Conservation (phyloP, 2,329 filamentous ascomycete genomes). For the Botrytis pseudocinerea region DNA sequence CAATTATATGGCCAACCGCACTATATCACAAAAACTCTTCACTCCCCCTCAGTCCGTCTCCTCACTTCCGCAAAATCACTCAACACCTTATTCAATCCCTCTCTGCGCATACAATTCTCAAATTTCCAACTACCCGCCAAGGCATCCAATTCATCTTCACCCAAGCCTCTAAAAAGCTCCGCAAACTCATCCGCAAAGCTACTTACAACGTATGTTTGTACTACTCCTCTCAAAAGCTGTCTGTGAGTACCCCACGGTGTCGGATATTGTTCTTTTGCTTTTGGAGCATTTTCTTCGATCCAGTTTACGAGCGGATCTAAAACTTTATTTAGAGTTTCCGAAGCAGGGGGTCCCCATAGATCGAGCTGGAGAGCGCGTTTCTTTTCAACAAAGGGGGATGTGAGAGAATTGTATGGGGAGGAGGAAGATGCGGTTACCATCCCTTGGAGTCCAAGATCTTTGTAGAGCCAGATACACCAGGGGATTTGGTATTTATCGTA, state of each 20-base stretch:
- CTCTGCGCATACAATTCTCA: conserved; percentile 51
- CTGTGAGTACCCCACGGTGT: conserved; percentile 51
- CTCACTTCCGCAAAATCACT: conserved; percentile 29
- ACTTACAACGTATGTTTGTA: conserved; percentile 52
- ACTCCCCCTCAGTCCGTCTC: background rate
- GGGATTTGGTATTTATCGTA: conserved; percentile 53
- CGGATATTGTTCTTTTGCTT: conserved; percentile 32
- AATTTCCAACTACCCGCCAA: conserved; percentile 52
- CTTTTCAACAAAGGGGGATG: conserved; percentile 55
- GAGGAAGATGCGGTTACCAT: conserved; percentile 50
- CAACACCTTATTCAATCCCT: conserved; percentile 39
- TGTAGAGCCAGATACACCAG: conserved; percentile 63
- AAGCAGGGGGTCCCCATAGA: conserved; percentile 51
- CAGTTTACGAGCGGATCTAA: conserved; percentile 28
- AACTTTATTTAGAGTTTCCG: conserved; percentile 38
- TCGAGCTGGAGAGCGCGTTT: conserved; percentile 56
- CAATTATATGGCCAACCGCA: background rate
- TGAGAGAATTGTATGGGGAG: conserved; percentile 51
- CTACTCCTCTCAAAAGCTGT: conserved; percentile 48
- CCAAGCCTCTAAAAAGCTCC: conserved; percentile 53
- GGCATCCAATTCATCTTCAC: conserved; percentile 52
- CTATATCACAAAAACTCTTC: background rate
- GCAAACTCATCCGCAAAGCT: conserved; percentile 57
- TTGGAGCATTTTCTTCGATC: conserved; percentile 49
- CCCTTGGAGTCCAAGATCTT: conserved; percentile 57